Evolutionary conservation across 352 stramenopile genomes (phyloP).

Genomic region (Phytophthora litchii): DNA sequence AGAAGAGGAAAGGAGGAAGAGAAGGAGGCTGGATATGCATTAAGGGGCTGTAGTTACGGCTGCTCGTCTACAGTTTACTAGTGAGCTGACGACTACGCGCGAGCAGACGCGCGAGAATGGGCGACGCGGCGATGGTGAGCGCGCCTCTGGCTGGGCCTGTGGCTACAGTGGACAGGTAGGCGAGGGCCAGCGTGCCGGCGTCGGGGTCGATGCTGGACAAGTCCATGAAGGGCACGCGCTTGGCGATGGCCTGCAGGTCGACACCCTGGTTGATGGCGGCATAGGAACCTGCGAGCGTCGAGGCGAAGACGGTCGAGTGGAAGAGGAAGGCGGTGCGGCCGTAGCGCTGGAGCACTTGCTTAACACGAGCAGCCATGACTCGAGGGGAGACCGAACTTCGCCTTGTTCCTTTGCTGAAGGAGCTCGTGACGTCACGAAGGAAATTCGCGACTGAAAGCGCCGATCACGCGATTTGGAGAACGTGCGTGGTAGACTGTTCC

Average conservation of each 20-base stretch:
- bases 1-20: constrained; percentile 1
- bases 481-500: constrained; percentile 12
- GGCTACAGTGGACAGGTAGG: constrained; percentile 94
- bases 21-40: constrained; percentile 4
- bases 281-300: constrained; percentile 92
- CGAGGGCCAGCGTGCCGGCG: constrained; percentile 69
- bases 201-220: constrained; percentile 72
- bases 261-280: constrained; percentile 69
- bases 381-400: not conserved
- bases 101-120: constrained; percentile 73
- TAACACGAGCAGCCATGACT: constrained; percentile 63
- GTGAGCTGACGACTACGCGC: constrained; percentile 39
- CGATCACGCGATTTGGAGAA: constrained; percentile 19
- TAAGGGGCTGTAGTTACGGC: constrained; percentile 6
- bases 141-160: constrained; percentile 72
- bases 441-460: constrained; percentile 14
- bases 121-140: constrained; percentile 75
- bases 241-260: constrained; percentile 59
- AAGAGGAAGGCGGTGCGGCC: constrained; percentile 94
- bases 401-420: not conserved
- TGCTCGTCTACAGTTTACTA: constrained; percentile 23
- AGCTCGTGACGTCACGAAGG: constrained; percentile 16
- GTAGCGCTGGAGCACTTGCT: constrained; percentile 93
- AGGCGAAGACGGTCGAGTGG: constrained; percentile 92
- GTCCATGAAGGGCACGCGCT: constrained; percentile 75